Conservation (phyloP, 768 basidiomycete species). For the Hypholoma sublateritium region DNA sequence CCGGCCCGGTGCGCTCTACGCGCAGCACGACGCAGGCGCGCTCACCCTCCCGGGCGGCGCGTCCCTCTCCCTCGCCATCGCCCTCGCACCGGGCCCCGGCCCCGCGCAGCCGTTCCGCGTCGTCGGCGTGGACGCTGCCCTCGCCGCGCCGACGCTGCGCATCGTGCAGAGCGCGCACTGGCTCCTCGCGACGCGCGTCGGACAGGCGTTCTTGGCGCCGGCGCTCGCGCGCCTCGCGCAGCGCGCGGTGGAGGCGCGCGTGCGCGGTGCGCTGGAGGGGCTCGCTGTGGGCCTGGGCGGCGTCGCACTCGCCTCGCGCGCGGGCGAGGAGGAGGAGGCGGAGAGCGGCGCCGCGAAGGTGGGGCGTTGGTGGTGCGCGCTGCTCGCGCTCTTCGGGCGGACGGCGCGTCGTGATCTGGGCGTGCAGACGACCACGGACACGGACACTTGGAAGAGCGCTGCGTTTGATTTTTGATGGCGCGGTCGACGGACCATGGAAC, state of each 20-base stretch:
- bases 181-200: constrained; percentile 35
- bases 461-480: no score
- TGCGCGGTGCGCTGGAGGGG: constrained; percentile 23
- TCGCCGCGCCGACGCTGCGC: constrained; percentile 28
- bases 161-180: constrained; percentile 37
- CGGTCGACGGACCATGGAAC: no score
- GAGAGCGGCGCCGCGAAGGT: constrained; percentile 12
- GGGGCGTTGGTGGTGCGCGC: neutral
- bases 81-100: neutral
- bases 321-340: constrained; percentile 3
- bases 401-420: neutral
- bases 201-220: constrained; percentile 36
- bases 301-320: constrained; percentile 22
- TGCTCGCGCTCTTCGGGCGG: constrained; percentile 13
- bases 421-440: no score
- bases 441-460: no score
- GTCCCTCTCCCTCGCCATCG: constrained; percentile 28
- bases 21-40: constrained; percentile 13
- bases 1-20: constrained; percentile 27
- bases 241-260: constrained; percentile 26
- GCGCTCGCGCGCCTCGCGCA: constrained; percentile 26
- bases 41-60: constrained; percentile 28
- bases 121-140: constrained; percentile 25
- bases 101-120: constrained; percentile 30
- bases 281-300: constrained; percentile 27